Conservation (phyloP, 345 rosid genomes). For the Lagerstroemia speciosa region DNA sequence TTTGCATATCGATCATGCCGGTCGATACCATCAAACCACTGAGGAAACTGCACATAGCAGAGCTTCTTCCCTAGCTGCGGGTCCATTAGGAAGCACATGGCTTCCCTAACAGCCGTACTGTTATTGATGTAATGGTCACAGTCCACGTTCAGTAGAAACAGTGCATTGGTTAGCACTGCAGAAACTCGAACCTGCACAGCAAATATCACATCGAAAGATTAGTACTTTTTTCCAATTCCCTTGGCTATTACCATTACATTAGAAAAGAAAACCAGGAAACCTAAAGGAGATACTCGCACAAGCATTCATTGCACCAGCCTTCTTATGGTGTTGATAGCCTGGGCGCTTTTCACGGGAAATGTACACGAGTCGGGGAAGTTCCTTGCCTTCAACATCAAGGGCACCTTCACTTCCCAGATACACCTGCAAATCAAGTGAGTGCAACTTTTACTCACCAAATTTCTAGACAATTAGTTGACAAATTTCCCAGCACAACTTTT, state of each 20-base stretch:
- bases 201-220: neutral
- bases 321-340: conserved; percentile 90
- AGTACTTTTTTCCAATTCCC: neutral
- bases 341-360: conserved; percentile 98
- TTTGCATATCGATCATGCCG: conserved; percentile 92
- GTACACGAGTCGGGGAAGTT: conserved; percentile 76
- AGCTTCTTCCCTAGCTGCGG: conserved; percentile 97
- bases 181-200: conserved; percentile 73
- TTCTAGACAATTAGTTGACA: neutral
- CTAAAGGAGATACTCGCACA: conserved; percentile 37
- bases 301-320: conserved; percentile 99
- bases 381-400: conserved; percentile 84
- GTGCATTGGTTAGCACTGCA: conserved; percentile 93
- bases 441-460: neutral
- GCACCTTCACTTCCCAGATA: conserved; percentile 95
- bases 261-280: neutral
- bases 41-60: conserved; percentile 96
- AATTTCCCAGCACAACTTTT: neutral
- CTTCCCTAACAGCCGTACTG: conserved; percentile 82
- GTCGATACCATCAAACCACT: conserved; percentile 94
- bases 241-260: neutral
- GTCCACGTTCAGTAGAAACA: conserved; percentile 81
- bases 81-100: conserved; percentile 98
- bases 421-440: conserved; percentile 37
- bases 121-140: conserved; percentile 96